Base-by-base conservation (phyloP, 2,329 filamentous ascomycete species). In the Coniochaeta ligniaria region DNA sequence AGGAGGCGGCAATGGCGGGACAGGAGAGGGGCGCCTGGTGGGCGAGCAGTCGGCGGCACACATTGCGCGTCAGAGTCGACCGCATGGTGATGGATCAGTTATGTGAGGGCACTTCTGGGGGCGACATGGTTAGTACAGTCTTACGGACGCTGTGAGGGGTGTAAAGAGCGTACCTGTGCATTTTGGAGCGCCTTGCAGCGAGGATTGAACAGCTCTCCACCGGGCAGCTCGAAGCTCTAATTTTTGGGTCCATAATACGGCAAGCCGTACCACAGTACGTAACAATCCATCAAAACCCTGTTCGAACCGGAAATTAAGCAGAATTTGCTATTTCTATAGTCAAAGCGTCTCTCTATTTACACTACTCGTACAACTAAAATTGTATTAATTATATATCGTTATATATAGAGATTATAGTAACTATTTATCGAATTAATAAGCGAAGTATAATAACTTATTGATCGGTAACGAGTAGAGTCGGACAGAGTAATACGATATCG, bases 61-160 rank as follows among this genome's bases (percentile, higher is more conserved):
- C 81, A 72, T 78, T 75, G 71, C 83, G 83, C 63, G 83, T 84
- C 68, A 87, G 76, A 65, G 84, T 82, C 64, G 84, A 84, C 60
- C 80, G 80, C 84, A 86, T 86, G 61, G 71, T 73, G 62, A 63
- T 64, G 63, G 60, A 60, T 55, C 56, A 57, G 61, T 52, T 69
- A 66, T 47, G 60, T 50, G 17, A 54, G 60, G 60, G 60, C 61
- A 64, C 63, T 64, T 57, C 63, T 68, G 60, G 28, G 2, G 59
- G 1, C 41, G 9, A 41, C 20, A 22, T 22, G 2, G 58, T 64
- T 20, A 61, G 58, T 47, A 28, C 11, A 22, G 12, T 6, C 7
- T 17, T 12, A 17, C 9, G 14, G 22, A 52, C 6, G 6, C 12
- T n/a, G 47, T 47, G 2, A 1, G 22, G 17, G 9, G 47, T 17